Evolutionary conservation across 176 grass and related monocot genomes (phyloP).

Genomic region (Elymus sibiricus): DNA sequence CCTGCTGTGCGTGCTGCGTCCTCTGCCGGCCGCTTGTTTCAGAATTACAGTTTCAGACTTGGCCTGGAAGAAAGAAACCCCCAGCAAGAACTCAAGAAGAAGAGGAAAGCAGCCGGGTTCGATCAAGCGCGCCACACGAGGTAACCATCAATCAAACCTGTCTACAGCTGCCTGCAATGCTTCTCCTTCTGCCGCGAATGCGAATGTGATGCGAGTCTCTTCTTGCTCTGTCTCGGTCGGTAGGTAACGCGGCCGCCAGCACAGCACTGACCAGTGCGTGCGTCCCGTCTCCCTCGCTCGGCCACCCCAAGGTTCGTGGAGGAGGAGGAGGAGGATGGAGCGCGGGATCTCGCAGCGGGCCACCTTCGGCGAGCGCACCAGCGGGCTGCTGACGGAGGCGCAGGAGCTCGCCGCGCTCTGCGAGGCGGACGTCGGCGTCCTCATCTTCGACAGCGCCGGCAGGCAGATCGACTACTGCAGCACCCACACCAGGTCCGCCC

Average conservation of each 20-base stretch:
- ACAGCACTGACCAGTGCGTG: too few relatives aligned
- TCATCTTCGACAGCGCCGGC: slow-evolving; percentile 48
- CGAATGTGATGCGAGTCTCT: too few relatives aligned
- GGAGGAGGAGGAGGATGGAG: not conserved
- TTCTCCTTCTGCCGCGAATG: too few relatives aligned
- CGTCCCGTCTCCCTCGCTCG: too few relatives aligned
- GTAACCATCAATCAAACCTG: not conserved
- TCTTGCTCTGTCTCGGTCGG: too few relatives aligned
- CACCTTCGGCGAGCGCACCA: slow-evolving; percentile 47
- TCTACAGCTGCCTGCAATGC: too few relatives aligned
- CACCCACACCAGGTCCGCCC: slow-evolving; percentile 17
- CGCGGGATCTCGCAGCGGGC: slow-evolving; percentile 13
- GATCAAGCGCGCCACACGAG: not conserved
- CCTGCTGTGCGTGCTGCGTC: too few relatives aligned
- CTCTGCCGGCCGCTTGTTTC: too few relatives aligned
- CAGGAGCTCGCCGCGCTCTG: slow-evolving; percentile 57
- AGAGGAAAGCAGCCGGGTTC: not conserved
- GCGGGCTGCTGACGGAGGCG: slow-evolving; percentile 47
- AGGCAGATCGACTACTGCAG: slow-evolving; percentile 41
- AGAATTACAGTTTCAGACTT: too few relatives aligned
- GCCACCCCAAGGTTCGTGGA: not conserved
- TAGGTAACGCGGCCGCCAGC: too few relatives aligned
- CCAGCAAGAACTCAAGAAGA: not conserved
- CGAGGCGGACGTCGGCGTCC: slow-evolving; percentile 29
- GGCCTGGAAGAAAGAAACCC: too few relatives aligned